phyloP scores from a whole-genome alignment of 768 basidiomycete species.

The Dioszegia hungarica region DNA sequence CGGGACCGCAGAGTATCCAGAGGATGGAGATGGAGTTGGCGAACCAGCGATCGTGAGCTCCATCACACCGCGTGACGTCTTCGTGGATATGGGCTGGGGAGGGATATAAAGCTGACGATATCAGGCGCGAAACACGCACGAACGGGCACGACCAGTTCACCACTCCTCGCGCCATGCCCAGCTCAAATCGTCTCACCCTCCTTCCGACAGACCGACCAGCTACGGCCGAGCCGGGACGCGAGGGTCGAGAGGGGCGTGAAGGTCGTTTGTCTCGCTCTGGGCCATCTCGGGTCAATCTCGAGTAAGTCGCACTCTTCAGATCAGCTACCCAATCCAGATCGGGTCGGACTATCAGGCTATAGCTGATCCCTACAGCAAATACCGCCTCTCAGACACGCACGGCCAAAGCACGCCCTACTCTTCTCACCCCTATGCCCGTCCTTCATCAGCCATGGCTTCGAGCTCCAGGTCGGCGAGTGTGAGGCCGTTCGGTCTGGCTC shows the following conservation, averaged over 20 bases:
- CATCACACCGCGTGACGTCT: neutral
- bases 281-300: neutral
- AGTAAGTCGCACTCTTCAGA: neutral
- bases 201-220: neutral
- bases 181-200: constrained; percentile 1
- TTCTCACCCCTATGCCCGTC: too few species aligned
- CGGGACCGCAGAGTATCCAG: constrained; percentile 5
- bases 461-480: too few species aligned
- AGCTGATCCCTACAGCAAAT: neutral
- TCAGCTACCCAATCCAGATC: too few species aligned
- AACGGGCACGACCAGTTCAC: neutral
- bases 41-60: neutral
- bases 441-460: too few species aligned
- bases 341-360: too few species aligned
- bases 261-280: neutral
- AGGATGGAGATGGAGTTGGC: neutral
- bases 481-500: neutral
- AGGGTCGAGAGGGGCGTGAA: too few species aligned
- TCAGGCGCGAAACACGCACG: neutral
- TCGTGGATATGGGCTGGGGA: neutral
- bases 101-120: neutral
- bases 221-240: neutral
- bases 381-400: too few species aligned
- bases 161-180: neutral
- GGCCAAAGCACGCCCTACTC: too few species aligned